These are phyloP conservation scores for button mushroom (Agaricus bisporus) DNA, from an alignment of 768 basidiomycete species.

Conservation along the genomic window DNA sequence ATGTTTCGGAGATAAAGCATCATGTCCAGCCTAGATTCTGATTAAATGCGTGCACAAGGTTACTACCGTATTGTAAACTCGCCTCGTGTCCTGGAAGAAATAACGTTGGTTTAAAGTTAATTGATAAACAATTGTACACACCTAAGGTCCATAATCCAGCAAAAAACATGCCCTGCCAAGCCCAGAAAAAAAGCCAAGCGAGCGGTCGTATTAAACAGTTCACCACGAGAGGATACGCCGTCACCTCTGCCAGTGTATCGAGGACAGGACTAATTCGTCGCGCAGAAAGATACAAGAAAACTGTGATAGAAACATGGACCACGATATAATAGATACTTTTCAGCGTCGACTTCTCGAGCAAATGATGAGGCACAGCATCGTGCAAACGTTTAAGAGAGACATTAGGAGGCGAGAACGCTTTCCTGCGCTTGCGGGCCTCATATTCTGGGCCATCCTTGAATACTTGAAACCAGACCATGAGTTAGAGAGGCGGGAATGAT, in stretches of 20 bases:
- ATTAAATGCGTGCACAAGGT: neutral
- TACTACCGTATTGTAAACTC: neutral
- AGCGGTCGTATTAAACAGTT: constrained; percentile 5
- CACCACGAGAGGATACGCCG: neutral
- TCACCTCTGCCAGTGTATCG: constrained; percentile 2
- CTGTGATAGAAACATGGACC: constrained; percentile 35
- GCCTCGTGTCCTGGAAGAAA: constrained; percentile 37
- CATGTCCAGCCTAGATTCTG: constrained; percentile 38
- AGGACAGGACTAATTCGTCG: constrained; percentile 24
- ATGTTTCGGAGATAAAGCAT: constrained; percentile 34
- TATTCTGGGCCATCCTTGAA: constrained; percentile 47
- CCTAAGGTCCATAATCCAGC: constrained; percentile 41
- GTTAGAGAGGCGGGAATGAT: neutral
- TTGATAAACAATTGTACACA: constrained; percentile 15
- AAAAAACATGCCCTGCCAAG: constrained; percentile 41
- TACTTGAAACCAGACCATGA: constrained; percentile 35
- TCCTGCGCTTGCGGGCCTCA: constrained; percentile 32
- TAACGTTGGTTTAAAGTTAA: neutral
- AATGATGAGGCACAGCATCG: constrained; percentile 40
- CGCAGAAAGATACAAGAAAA: constrained; percentile 32
- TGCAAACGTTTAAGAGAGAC: constrained; percentile 39
- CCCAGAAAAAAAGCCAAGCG: constrained; percentile 44
- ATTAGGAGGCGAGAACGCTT: constrained; percentile 35
- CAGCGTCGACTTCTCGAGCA: constrained; percentile 38
- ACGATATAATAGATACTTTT: constrained; percentile 38